Base-by-base conservation (phyloP, 1,139 yeast genomes). In the Yamadazyma spencermartinsiae region DNA sequence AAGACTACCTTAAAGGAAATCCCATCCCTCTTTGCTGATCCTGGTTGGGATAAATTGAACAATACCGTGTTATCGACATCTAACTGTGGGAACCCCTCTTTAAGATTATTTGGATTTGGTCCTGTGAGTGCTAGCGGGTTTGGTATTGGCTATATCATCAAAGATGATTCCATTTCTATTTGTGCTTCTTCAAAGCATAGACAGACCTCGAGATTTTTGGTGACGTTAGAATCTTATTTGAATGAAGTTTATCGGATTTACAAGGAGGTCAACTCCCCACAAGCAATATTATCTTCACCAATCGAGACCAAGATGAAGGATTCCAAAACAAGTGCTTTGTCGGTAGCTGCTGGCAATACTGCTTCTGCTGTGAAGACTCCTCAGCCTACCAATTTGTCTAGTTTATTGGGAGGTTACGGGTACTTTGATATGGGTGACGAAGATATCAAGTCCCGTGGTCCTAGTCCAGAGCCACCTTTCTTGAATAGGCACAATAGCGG, bases 151-250 rank as follows among this genome's bases (percentile, higher is more conserved):
- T 89, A 89, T 60, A 88, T 89, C 51, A 84, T 89, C 54, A 87
- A 89, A 59, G 88, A 80, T 42, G 88, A 86, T 54, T 82, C 92
- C 4, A 79, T 89, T 38, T 83, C 95, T 2, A 79, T 89, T 30
- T 88, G 96, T 59, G 94, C 87, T 1, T 80, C 94, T 19, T 87
- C 96, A 6, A 89, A 87, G 63, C 96, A 89, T 61, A 77, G 96
- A 47, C 97, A 89, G 65, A 89, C 97, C 1, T 70, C 76, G 47
- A 76, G 97, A 60, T 86, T 86, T 56, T 74, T 86, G 47, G 86
- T 82, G 39, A 85, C 92, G 1, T 70, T 86, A 49, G 79, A 82
- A 47, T 79, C 83, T 33, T 84, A 84, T 51, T 69, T 83, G 48
- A 61, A 76, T 44, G 92, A 86, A 54, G 72, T 86, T 40, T 76